These are phyloP conservation scores for Phanerochaete carnosa DNA, from an alignment of 768 basidiomycete genomes.

Conservation along the genomic window DNA sequence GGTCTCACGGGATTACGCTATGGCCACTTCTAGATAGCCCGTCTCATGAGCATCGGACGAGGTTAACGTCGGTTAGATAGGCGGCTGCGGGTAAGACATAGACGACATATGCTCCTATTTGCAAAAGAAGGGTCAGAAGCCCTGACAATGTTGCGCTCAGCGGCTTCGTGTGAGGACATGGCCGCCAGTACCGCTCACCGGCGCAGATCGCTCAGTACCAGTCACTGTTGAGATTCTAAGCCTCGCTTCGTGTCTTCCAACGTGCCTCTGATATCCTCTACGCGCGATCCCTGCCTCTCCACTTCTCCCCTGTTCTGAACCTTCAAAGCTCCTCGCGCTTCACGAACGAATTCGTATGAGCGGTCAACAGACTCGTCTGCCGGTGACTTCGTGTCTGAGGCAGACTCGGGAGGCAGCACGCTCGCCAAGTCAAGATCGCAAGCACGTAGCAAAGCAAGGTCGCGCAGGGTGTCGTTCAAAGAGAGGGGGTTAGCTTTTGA, in stretches of 20 bases:
- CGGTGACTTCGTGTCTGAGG: slow-evolving; percentile 1
- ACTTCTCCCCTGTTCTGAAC: slow-evolving; percentile 50
- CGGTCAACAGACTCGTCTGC: slow-evolving; percentile 40
- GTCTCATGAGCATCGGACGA: no score
- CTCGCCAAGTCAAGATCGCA: slow-evolving; percentile 43
- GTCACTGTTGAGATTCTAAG: slow-evolving; percentile 8
- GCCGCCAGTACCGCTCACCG: no score
- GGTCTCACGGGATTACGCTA: no score
- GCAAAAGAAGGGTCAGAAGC: no score
- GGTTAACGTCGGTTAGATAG: no score
- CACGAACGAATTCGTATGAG: slow-evolving; percentile 58
- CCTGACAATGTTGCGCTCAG: no score
- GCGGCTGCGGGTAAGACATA: no score
- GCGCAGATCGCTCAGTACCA: no score
- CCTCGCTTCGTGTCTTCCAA: slow-evolving; percentile 50
- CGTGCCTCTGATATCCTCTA: slow-evolving; percentile 53
- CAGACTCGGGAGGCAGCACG: slow-evolving; percentile 19
- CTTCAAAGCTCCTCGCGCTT: slow-evolving; percentile 55
- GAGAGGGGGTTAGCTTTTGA: slow-evolving; percentile 4
- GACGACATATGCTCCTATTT: no score
- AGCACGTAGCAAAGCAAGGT: slow-evolving; percentile 68
- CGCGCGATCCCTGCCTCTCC: slow-evolving; percentile 46
- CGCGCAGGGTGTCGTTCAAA: slow-evolving; percentile 59
- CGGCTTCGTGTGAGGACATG: no score
- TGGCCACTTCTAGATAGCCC: no score